Evolutionary conservation across 2,329 filamentous ascomycete genomes (phyloP).

Genomic region (Didymella glomerata): DNA sequence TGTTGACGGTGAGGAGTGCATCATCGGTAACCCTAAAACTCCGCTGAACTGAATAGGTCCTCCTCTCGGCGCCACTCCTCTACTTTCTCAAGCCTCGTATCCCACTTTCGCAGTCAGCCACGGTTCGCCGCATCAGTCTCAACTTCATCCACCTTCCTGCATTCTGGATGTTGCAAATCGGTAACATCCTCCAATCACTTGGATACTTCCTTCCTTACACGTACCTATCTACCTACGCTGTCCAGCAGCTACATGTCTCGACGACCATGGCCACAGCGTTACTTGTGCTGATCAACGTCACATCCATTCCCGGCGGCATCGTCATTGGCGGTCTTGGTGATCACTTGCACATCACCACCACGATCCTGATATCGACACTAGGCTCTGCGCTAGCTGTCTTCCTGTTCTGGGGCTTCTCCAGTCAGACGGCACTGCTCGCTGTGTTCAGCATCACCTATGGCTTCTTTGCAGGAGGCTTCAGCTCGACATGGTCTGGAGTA

Average conservation of each 20-base stretch:
- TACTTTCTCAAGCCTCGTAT: constrained; percentile 53
- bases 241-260: constrained; percentile 34
- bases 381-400: constrained; percentile 53
- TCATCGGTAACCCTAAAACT: not conserved
- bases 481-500: constrained; percentile 37
- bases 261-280: constrained; percentile 40
- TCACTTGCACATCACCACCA: constrained; percentile 51
- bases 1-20: constrained; percentile 27
- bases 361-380: constrained; percentile 52
- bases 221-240: constrained; percentile 51
- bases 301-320: constrained; percentile 46
- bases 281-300: constrained; percentile 47
- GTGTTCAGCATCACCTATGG: constrained; percentile 46
- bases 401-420: constrained; percentile 57
- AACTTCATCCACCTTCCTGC: constrained; percentile 36
- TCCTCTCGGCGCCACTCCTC: constrained; percentile 44
- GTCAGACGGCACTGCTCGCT: constrained; percentile 44
- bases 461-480: constrained; percentile 43
- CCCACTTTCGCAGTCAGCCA: constrained; percentile 43
- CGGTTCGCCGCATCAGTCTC: constrained; percentile 42
- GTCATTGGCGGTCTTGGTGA: constrained; percentile 53
- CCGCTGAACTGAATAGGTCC: constrained; percentile 24
- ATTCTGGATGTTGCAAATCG: constrained; percentile 49
- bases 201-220: constrained; percentile 52
- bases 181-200: constrained; percentile 48